Conservation (phyloP, 2,329 filamentous ascomycete species). For the Apiospora pterosperma region DNA sequence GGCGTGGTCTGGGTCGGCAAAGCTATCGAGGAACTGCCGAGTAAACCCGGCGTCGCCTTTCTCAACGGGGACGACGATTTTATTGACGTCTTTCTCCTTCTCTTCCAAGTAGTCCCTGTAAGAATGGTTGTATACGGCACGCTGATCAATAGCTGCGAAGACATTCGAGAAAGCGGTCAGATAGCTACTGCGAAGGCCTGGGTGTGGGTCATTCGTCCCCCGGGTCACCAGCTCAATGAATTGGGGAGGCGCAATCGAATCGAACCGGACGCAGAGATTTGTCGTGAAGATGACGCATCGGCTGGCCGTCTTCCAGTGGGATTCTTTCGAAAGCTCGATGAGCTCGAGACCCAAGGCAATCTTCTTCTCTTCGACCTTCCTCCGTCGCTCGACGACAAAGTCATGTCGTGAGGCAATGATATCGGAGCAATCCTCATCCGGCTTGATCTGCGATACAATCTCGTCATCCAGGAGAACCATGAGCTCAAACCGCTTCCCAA, state of each 20-base stretch:
- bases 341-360: constrained; percentile 76
- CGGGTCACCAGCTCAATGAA: constrained; percentile 80
- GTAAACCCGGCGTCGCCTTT: constrained; percentile 79
- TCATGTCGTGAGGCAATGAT: constrained; percentile 65
- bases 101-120: constrained; percentile 85
- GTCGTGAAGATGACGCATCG: constrained; percentile 87
- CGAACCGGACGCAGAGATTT: constrained; percentile 88
- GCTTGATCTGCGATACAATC: constrained; percentile 68
- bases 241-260: constrained; percentile 75
- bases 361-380: constrained; percentile 81
- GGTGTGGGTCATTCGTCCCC: constrained; percentile 87
- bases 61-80: constrained; percentile 68
- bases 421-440: constrained; percentile 59
- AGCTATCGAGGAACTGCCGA: constrained; percentile 70
- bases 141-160: constrained; percentile 83
- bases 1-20: constrained; percentile 67
- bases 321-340: constrained; percentile 69
- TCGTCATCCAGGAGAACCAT: constrained; percentile 78
- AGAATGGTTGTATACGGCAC: constrained; percentile 80
- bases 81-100: constrained; percentile 73
- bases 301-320: constrained; percentile 95
- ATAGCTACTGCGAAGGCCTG: constrained; percentile 77
- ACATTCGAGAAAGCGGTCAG: constrained; percentile 71
- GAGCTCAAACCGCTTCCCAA: constrained; percentile 82
- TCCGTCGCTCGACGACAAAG: constrained; percentile 71